Evolutionary conservation across 306 rosid species (phyloP).

Genomic region (Citrullus colocynthis): DNA sequence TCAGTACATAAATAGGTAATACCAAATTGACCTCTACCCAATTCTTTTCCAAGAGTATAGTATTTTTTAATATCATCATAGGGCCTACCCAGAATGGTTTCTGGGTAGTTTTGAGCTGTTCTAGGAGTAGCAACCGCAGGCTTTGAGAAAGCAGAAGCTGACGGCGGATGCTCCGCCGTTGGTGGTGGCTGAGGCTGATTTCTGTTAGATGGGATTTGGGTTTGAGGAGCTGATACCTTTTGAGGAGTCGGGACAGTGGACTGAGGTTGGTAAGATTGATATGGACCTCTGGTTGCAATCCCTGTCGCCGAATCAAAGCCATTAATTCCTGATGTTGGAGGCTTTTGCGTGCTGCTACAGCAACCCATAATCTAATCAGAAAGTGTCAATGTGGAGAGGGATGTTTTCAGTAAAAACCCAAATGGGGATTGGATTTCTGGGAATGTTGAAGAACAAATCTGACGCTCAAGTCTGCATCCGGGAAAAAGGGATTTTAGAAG

Average conservation of each 20-base stretch:
- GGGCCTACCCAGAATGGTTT: slow-evolving; percentile 54
- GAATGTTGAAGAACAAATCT: slow-evolving; percentile 4
- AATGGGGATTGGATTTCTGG: neutral
- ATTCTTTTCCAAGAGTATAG: slow-evolving; percentile 65
- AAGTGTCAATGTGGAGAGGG: neutral
- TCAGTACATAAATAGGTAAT: slow-evolving; percentile 69
- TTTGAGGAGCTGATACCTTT: slow-evolving; percentile 12
- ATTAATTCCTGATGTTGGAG: slow-evolving; percentile 10
- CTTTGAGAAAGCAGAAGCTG: slow-evolving; percentile 4
- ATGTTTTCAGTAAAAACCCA: neutral
- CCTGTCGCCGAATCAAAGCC: slow-evolving; percentile 14
- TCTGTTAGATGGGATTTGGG: slow-evolving; percentile 15
- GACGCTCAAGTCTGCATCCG: neutral
- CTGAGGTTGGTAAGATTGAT: slow-evolving; percentile 18
- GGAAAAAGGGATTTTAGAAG: neutral
- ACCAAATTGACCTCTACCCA: slow-evolving; percentile 90
- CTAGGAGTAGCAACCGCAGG: slow-evolving; percentile 15
- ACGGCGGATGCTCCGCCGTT: slow-evolving; percentile 13
- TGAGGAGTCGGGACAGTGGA: slow-evolving; percentile 15
- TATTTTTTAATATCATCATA: slow-evolving; percentile 43
- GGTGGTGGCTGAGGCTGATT: slow-evolving; percentile 12
- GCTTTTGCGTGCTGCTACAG: slow-evolving; percentile 37
- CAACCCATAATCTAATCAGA: slow-evolving; percentile 47
- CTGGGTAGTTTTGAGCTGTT: slow-evolving; percentile 19
- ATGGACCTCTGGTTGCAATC: slow-evolving; percentile 2